Evolutionary conservation across 768 basidiomycete genomes (phyloP).

Genomic region (Peribolospora kevripleyi): DNA sequence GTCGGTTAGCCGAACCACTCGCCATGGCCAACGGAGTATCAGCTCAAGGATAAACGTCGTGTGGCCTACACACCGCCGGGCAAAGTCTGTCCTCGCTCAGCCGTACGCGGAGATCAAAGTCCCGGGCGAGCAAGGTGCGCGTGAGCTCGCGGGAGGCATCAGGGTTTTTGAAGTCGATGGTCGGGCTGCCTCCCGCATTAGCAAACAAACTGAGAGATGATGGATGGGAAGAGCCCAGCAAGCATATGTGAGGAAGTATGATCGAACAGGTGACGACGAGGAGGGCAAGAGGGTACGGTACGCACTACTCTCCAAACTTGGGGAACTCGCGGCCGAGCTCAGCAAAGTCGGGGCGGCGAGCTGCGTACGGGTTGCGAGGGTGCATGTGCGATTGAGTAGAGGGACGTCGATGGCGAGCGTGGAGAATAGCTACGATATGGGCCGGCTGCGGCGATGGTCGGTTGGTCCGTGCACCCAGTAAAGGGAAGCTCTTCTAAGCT

Average conservation of each 20-base stretch:
- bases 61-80: conserved; percentile 40
- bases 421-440: not conserved
- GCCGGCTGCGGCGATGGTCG: too few species aligned
- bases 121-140: conserved; percentile 44
- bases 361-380: conserved; percentile 24
- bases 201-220: conserved; percentile 13
- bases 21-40: too few species aligned
- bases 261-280: not conserved
- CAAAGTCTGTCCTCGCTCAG: conserved; percentile 54
- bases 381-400: too few species aligned
- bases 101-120: conserved; percentile 39
- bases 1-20: too few species aligned
- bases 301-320: conserved; percentile 33
- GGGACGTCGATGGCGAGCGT: not conserved
- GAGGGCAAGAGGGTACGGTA: conserved; percentile 1
- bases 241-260: conserved; percentile 1
- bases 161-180: conserved; percentile 47
- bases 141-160: conserved; percentile 39
- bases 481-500: too few species aligned
- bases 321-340: conserved; percentile 35
- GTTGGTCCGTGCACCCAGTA: too few species aligned
- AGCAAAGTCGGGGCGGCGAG: conserved; percentile 32
- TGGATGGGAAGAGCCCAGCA: not conserved
- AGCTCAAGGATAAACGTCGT: not conserved
- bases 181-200: conserved; percentile 15